Conservation (phyloP, 345 rosid genomes). For the Eucalyptus regnans region DNA sequence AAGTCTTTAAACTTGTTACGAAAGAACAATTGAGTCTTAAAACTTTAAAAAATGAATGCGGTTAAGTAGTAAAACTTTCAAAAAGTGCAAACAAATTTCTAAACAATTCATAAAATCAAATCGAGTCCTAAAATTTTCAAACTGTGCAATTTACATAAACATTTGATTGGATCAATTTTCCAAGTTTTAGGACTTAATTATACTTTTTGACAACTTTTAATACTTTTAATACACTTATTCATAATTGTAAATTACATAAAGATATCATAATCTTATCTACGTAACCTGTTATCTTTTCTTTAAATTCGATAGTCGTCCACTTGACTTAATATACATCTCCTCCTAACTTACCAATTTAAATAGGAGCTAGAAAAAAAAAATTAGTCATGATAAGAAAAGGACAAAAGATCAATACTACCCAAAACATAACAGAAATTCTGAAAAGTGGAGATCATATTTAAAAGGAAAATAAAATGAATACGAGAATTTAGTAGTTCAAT, state of each 20-base stretch:
- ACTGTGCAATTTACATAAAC: no score
- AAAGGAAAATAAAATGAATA: not conserved
- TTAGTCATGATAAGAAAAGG: not conserved
- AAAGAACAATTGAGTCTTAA: no score
- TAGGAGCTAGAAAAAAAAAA: not conserved
- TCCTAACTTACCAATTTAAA: not conserved
- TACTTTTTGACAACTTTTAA: no score
- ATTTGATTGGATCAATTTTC: no score
- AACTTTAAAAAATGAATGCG: no score
- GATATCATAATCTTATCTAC: not conserved
- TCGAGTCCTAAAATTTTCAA: no score
- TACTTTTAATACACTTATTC: no score
- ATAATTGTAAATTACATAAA: not conserved
- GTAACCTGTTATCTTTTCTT: not conserved
- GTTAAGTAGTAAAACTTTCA: no score
- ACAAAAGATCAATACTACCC: not conserved
- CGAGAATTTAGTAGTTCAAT: not conserved
- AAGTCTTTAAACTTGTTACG: no score
- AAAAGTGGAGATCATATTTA: not conserved
- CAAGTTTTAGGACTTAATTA: no score
- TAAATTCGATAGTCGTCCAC: not conserved
- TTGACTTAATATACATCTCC: not conserved
- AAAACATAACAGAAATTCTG: not conserved
- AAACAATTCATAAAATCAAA: no score
- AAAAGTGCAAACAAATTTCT: no score